Percentiles rank a stretch among this genome's conserved stretches.
These are phyloP conservation scores for Cytidiella melzeri DNA, from an alignment of 768 basidiomycete genomes.

Conservation along the genomic window DNA sequence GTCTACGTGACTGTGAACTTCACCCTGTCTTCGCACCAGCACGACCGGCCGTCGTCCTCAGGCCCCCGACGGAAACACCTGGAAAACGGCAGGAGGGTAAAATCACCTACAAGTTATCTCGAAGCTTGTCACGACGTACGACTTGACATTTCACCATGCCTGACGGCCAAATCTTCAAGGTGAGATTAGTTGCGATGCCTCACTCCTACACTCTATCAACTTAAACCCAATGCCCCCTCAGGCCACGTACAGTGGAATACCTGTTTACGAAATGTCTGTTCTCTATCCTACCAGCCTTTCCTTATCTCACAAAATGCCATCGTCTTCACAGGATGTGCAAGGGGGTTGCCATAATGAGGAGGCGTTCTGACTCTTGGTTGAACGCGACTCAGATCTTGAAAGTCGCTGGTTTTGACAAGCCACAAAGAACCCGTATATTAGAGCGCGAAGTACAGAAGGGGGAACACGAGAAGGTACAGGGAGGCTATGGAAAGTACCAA, in stretches of 20 bases:
- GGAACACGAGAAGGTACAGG: constrained; percentile 98
- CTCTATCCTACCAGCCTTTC: constrained; percentile 12
- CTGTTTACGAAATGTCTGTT: constrained; percentile 86
- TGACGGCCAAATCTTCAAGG: constrained; percentile 87
- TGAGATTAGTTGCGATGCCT: constrained; percentile 26
- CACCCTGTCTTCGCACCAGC: background rate
- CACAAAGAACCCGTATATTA: constrained; percentile 92
- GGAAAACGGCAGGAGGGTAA: background rate
- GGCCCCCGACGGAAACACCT: background rate
- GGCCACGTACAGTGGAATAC: constrained; percentile 92
- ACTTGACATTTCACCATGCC: constrained; percentile 43
- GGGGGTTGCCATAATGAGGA: constrained; percentile 95
- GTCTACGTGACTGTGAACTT: constrained; percentile 7
- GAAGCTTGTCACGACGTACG: background rate
- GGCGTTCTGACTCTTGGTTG: constrained; percentile 93
- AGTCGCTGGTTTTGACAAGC: constrained; percentile 98
- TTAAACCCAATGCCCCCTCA: constrained; percentile 30
- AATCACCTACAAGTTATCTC: background rate
- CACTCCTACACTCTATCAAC: background rate
- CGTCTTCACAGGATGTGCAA: constrained; percentile 71
- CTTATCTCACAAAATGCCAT: constrained; percentile 21
- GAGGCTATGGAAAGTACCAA: constrained; percentile 99
- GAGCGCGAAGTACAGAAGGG: constrained; percentile 99
- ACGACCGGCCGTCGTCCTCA: background rate
- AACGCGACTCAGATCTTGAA: constrained; percentile 99